Conservation (phyloP, 2,329 filamentous ascomycete genomes). For the Penicillium sp. region DNA sequence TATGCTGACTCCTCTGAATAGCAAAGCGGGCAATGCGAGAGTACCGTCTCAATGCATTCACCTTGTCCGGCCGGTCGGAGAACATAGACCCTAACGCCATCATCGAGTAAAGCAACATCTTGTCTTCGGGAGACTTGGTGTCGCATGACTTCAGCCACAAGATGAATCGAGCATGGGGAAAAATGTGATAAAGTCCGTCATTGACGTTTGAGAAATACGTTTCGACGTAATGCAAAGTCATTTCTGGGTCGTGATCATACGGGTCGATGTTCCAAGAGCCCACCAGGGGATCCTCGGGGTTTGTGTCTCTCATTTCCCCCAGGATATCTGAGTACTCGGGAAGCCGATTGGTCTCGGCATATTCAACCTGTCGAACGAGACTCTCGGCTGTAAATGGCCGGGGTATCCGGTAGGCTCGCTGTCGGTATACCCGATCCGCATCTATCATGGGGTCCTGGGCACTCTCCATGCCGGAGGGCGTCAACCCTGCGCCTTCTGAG, state of each 20-base stretch:
- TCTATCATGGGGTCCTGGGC: conserved; percentile 30
- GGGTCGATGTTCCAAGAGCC: conserved; percentile 56
- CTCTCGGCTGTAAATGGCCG: conserved; percentile 21
- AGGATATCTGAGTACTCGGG: conserved; percentile 35
- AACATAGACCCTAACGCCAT: conserved; percentile 61
- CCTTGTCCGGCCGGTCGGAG: conserved; percentile 49
- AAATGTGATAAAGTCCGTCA: conserved; percentile 57
- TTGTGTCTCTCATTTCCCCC: conserved; percentile 32
- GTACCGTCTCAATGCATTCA: conserved; percentile 50
- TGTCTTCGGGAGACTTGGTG: conserved; percentile 56
- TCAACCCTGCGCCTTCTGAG: conserved; percentile 31
- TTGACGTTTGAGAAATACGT: conserved; percentile 62
- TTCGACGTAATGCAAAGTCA: conserved; percentile 55
- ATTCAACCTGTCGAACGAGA: conserved; percentile 10
- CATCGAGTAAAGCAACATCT: conserved; percentile 63
- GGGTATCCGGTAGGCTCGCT: conserved; percentile 21
- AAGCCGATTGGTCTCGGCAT: conserved; percentile 14
- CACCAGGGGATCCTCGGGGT: conserved; percentile 32
- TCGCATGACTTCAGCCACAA: conserved; percentile 54
- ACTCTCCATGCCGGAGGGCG: conserved; percentile 29
- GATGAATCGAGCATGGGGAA: conserved; percentile 56
- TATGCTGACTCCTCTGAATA: conserved; percentile 52
- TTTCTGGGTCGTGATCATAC: conserved; percentile 51
- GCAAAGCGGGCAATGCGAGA: conserved; percentile 61
- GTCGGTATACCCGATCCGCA: conserved; percentile 26